Base-by-base conservation (phyloP, 1,284 basidiomycete genomes). In the Paramarasmius palmivorus region DNA sequence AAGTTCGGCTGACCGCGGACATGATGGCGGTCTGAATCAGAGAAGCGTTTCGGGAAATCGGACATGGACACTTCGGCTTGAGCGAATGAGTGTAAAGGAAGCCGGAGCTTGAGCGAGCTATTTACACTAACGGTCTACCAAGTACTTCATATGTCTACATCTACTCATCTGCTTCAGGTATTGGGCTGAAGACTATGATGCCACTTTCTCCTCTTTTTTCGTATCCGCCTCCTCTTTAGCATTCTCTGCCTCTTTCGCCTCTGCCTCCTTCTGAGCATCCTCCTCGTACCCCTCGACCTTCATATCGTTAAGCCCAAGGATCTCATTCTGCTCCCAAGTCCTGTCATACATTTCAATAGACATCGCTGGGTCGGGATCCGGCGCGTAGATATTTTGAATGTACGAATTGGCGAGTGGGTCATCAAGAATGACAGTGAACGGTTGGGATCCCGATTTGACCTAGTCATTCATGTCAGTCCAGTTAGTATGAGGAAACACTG, bases 381-480 rank as follows among this genome's bases (percentile, higher is more conserved):
- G 93, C 1, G 93, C 93, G 65, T 94, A 98, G 15, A 96, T 69
- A 70, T 95, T 98, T 70, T 99, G 97, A 47, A 99, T 78, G 69
- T 98, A 97, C 19, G 93, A 96, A 72, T 98, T 98, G 17, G 93
- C 88, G 34, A 99, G 76, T 2, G 97, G 96, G 68, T 99, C 97
- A 65, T 99, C 96, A 17, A 99, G 75, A 63, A 99, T 91, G 57
- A 99, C 69, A 0, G 96, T 98, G 73, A 95, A 98, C 14, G 88
- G 86, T 45, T 75, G 77, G 50, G 87, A 79, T 14, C 82, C 93
- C 44, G 76, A 78, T 73, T 93, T 95, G 59, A 93, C 81, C 88
- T 91, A 52, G 23, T 49, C 1, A 56, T n/a, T 29, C 8, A 39
- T 40, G 38, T 45, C n/a, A 54, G 40, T 25, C 20, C 14, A 49